Evolutionary conservation across 495 filamentous ascomycete genomes (phyloP), one percentile per base, ranked within the genome.

Genomic region (Penicillium alfredii): DNA sequence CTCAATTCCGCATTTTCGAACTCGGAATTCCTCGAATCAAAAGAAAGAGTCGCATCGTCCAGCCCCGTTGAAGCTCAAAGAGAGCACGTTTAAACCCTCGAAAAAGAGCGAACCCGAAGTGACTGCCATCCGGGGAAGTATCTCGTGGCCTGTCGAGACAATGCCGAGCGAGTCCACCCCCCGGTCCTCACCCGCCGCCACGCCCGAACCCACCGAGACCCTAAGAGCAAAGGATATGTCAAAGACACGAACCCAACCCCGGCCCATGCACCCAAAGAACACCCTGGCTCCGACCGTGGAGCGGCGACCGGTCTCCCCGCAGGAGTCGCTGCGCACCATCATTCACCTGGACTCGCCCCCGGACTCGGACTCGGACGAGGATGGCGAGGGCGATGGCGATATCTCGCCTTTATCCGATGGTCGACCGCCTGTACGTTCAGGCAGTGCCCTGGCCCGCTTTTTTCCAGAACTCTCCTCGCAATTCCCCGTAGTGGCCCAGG

Each of bases 401-500:
- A 51, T 64, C 24, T 67, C 61, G 9, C 55, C 61, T 6, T 21
- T 61, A 15, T 58, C 55, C 3, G 47, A 54, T 3, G 21, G 40
- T 11, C 33, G 33, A 8, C 47, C 49, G 9, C 30, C 44, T 8
- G 42, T 22, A 4, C 33, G 28, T n/a, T 35, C 41, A 9, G 26
- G 34, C 15, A 33, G 19, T 20, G 45, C 25, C 1, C 25, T 57
- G 47, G 34, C 40, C 39, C 60, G 54, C 8, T 64, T 59, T 24
- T 61, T 59, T 36, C 58, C 62, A 6, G 58, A 64, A 29, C 34
- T 61, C 0, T 53, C 51, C 4, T 53, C 53, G 0, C 53, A 57
- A 20, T 53, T 64, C 32, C 40, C 47, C 3, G 15, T 61, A 9
- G 40, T 53, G n/a, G 58, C 63, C 24, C 44, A 47, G 10, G 28